Evolutionary conservation across 2,329 filamentous ascomycete species (phyloP).

Genomic region (Lachnum nothofagi): DNA sequence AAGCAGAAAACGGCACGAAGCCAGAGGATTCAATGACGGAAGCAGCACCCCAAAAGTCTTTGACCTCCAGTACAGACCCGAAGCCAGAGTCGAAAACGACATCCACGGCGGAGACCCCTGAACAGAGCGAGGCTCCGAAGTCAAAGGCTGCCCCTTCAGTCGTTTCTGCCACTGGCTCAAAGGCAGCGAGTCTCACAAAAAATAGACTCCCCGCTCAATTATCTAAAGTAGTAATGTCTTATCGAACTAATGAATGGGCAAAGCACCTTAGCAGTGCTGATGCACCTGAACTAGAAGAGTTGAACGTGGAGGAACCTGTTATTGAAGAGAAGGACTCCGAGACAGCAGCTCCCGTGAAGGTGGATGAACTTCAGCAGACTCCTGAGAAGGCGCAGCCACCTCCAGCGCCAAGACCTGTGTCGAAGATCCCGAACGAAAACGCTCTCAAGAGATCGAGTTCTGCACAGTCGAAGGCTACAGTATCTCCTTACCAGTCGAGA

Average conservation of each 20-base stretch:
- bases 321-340: conserved; percentile 40
- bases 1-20: too few species aligned
- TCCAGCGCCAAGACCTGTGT: conserved; percentile 16
- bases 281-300: conserved; percentile 58
- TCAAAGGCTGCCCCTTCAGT: conserved; percentile 26
- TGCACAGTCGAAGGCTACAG: conserved; percentile 4
- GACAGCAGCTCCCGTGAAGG: conserved; percentile 54
- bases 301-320: conserved; percentile 45
- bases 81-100: conserved; percentile 12
- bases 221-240: conserved; percentile 73
- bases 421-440: too few species aligned
- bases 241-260: conserved; percentile 93
- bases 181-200: conserved; percentile 48
- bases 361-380: conserved; percentile 62
- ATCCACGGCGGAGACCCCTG: background rate
- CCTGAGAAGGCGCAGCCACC: conserved; percentile 32
- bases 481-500: conserved; percentile 1
- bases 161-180: conserved; percentile 41
- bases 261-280: conserved; percentile 82
- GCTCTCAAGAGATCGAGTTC: conserved; percentile 19
- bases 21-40: too few species aligned
- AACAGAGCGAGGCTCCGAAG: conserved; percentile 18
- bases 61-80: conserved; percentile 23
- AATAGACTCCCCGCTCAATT: conserved; percentile 64
- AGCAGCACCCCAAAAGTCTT: conserved; percentile 5